These are phyloP conservation scores for Combretum micranthum DNA, from an alignment of 345 rosid species.

Conservation along the genomic window DNA sequence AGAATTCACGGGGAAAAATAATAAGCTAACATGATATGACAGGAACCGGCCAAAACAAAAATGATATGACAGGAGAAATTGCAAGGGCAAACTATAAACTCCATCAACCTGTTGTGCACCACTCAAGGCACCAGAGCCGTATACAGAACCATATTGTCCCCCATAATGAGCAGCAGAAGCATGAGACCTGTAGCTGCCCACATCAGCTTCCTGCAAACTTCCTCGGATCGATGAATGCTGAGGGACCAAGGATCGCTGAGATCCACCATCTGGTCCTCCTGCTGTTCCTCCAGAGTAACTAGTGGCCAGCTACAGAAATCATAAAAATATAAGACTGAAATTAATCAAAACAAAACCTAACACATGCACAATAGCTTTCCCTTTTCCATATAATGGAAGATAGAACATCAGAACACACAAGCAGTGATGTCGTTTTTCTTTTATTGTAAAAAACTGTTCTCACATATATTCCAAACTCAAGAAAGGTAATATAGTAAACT, in stretches of 20 bases:
- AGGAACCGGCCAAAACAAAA: too few relatives aligned
- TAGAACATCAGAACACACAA: not conserved
- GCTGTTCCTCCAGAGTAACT: slow-evolving; percentile 59
- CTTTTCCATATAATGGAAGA: not conserved
- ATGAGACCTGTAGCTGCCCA: slow-evolving; percentile 57
- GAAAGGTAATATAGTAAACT: too few relatives aligned
- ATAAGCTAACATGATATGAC: too few relatives aligned
- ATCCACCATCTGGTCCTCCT: slow-evolving; percentile 51
- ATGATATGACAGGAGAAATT: not conserved
- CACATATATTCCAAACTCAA: too few relatives aligned
- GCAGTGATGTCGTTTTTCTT: too few relatives aligned
- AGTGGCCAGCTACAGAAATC: slow-evolving; percentile 40
- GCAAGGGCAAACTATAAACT: not conserved
- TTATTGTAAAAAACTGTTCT: too few relatives aligned
- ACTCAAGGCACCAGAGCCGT: slow-evolving; percentile 50
- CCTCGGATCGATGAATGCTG: slow-evolving; percentile 55
- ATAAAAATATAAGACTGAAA: slow-evolving; percentile 4
- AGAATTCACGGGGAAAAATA: too few relatives aligned
- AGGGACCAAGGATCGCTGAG: slow-evolving; percentile 57
- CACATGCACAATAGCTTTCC: not conserved
- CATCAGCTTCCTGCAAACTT: slow-evolving; percentile 60
- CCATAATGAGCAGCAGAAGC: slow-evolving; percentile 61
- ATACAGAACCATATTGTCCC: slow-evolving; percentile 58
- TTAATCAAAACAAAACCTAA: not conserved
- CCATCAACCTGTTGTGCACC: slow-evolving; percentile 60